Evolutionary conservation across 2,329 filamentous ascomycete species (phyloP), one percentile per base, ranked within the genome.

Genomic region (Elsinoe necatrix): DNA sequence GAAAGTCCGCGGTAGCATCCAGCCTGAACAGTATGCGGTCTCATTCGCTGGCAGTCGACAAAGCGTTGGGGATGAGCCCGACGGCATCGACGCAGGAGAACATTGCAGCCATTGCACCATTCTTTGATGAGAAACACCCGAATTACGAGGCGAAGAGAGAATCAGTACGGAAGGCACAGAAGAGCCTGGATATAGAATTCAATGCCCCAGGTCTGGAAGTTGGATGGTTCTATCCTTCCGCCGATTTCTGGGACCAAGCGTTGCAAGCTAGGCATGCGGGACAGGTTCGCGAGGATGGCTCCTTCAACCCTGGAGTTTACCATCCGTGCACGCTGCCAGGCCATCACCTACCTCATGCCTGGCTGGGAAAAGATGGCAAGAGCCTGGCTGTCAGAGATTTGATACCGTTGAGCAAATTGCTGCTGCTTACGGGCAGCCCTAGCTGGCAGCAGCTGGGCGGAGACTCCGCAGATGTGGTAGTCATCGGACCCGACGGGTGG

Each of bases 141-240:
- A 60, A 60, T 8, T 59, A 64, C 21, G 21, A 34, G 4, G 27
- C 51, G 12, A 66, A 63, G 55, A 60, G 62, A 27, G 50, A 60
- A 16, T 64, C 63, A 1, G 66, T 70, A 2, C 47, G 59, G 20
- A 27, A 57, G 14, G 65, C 68, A 4, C 63, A 63, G 54, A 57
- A 62, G n/a, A 58, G 60, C 7, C 58, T 71, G 1, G 68, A 70
- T 54, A 57, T 52, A 2, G 68, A 70, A 57, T 72, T 71, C 56
- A 63, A 68, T 27, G 68, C 67, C 14, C 65, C 65, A 2, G 67
- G 67, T 1, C 60, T 62, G 2, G 68, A 71, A 57, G 60, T 69
- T 11, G 68, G 69, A 25, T 71, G 68, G 68, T 70, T 71, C 43
- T 71, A 70, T 55, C 65, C 63, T 12, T 58, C 54, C 16, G 59